Percentiles rank a stretch among this genome's conserved stretches.
phyloP scores from a whole-genome alignment of 148 eudicot genomes.

The Nyssa sinensis region DNA sequence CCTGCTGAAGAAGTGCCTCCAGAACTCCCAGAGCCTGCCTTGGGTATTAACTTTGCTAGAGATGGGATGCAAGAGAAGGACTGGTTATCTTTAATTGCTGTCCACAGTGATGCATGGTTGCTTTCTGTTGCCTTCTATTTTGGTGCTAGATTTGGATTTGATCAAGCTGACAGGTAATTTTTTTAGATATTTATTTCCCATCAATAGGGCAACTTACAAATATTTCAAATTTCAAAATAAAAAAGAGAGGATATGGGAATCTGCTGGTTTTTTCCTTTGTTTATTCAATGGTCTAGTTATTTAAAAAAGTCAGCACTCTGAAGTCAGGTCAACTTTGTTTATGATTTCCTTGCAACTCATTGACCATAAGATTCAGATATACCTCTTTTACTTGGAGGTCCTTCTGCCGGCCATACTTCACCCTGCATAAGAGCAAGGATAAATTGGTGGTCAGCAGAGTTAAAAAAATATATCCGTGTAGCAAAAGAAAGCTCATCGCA shows the following conservation, averaged over 20 bases:
- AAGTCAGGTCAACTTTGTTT: neutral
- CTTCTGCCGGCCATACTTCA: neutral
- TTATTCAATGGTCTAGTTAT: neutral
- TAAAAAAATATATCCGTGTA: neutral
- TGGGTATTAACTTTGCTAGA: conserved; percentile 24
- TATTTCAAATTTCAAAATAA: no score
- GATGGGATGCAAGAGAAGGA: conserved; percentile 26
- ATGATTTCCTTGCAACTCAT: neutral
- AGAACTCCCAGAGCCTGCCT: conserved; percentile 19
- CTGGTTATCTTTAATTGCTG: conserved; percentile 22
- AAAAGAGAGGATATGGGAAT: neutral
- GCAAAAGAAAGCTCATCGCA: no score
- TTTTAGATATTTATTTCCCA: neutral
- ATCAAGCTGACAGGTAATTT: conserved; percentile 15
- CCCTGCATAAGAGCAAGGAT: neutral
- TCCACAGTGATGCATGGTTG: conserved; percentile 23
- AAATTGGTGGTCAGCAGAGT: neutral
- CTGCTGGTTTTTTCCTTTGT: neutral
- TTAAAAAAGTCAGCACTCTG: neutral
- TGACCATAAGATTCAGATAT: neutral
- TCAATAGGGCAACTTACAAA: neutral
- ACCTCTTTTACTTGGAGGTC: no score
- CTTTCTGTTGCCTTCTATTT: conserved; percentile 23
- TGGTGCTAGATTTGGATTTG: conserved; percentile 29
- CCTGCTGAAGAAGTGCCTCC: conserved; percentile 23